Percentiles rank a stretch among this genome's conserved stretches.
Evolutionary conservation across 306 rosid species (phyloP).

Genomic region (Hippophae gyantsensis): DNA sequence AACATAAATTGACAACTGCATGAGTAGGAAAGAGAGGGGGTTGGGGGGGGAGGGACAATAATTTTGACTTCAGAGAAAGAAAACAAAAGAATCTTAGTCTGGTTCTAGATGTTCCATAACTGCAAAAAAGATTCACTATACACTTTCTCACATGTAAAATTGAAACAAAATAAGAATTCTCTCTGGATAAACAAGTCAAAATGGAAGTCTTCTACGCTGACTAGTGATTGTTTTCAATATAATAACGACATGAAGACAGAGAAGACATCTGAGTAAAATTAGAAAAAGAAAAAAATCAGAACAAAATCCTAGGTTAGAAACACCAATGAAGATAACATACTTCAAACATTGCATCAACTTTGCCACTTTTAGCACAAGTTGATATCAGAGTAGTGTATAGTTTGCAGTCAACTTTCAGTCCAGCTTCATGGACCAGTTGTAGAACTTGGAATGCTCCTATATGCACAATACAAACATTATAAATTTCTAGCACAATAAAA

Average conservation of each 20-base stretch:
- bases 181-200: background rate
- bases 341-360: constrained; percentile 91
- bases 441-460: constrained; percentile 88
- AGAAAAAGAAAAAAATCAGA: background rate
- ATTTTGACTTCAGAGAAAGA: no score
- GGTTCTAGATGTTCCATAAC: background rate
- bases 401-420: constrained; percentile 76
- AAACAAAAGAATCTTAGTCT: no score
- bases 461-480: constrained; percentile 24
- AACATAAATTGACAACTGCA: background rate
- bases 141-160: background rate
- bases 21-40: no score
- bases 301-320: background rate
- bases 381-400: constrained; percentile 93
- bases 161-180: background rate
- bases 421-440: constrained; percentile 72
- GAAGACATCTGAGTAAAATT: background rate
- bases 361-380: constrained; percentile 83
- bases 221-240: no score
- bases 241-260: no score
- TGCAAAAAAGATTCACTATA: background rate
- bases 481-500: constrained; percentile 7
- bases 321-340: constrained; percentile 44
- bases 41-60: no score
- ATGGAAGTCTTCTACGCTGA: background rate